Conservation (phyloP, 805 yeast species). For the Ogataea glucozyma region DNA sequence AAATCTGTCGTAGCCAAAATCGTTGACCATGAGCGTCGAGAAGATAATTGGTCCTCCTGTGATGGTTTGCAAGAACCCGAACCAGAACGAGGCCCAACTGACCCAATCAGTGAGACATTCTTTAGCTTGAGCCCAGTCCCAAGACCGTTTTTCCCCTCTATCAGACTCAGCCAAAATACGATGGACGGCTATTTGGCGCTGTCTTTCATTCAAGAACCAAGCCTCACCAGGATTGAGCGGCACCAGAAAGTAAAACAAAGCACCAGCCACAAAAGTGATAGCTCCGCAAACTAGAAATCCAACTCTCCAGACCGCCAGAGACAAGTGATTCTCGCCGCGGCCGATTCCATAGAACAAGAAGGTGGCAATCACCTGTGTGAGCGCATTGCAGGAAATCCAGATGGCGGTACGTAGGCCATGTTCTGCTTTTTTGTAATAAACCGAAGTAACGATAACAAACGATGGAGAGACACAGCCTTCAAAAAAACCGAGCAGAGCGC, state of each 20-base stretch:
- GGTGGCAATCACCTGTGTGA: conserved; percentile 47
- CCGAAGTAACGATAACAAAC: conserved; percentile 53
- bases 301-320: conserved; percentile 58
- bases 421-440: conserved; percentile 56
- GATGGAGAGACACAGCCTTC: conserved; percentile 60
- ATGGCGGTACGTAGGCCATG: conserved; percentile 36
- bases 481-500: conserved; percentile 51
- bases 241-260: conserved; percentile 28
- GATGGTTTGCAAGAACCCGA: conserved; percentile 46
- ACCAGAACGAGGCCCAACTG: conserved; percentile 48
- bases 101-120: conserved; percentile 57
- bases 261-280: conserved; percentile 42
- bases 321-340: conserved; percentile 32
- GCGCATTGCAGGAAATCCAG: conserved; percentile 46
- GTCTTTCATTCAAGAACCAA: conserved; percentile 45
- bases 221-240: conserved; percentile 44
- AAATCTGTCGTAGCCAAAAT: conserved; percentile 35
- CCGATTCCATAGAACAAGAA: conserved; percentile 55
- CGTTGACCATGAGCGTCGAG: conserved; percentile 28
- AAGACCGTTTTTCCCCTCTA: conserved; percentile 47
- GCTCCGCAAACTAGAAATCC: conserved; percentile 59
- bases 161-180: conserved; percentile 21
- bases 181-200: conserved; percentile 23
- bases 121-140: conserved; percentile 53
- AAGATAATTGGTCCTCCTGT: conserved; percentile 45